Evolutionary conservation across 805 yeast species (phyloP), one percentile per base, ranked within the genome.

Genomic region (Candida jianshihensis): DNA sequence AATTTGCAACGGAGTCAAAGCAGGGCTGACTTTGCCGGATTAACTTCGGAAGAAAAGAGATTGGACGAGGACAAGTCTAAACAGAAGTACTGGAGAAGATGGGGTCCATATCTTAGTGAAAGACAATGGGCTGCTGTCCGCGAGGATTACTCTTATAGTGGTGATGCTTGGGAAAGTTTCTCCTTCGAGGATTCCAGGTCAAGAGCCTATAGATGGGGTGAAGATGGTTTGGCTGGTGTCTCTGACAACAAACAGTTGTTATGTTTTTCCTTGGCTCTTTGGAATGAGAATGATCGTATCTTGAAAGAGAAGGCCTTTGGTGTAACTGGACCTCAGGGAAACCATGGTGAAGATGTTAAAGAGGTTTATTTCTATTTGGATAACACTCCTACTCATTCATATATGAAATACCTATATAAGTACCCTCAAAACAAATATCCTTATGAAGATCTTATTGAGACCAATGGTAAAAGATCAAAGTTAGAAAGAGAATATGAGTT

Each of bases 341-440:
- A 89, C 57, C 97, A 88, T 58, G 97, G 97, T 38, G 97, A 88
- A 56, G 97, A 88, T 57, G 96, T 86, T 41, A 88, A 88, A 62
- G 94, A 84, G 53, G 59, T 79, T 46, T 84, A 84, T 56, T 88
- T 77, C 56, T 87, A 88, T 53, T 68, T 88, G 42, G 97, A 88
- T 62, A 88, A 86, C 61, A 84, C 94, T 11, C 97, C 97, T 7
- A 73, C 96, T 6, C 96, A 88, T 62, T 80, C 95, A 25, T 88
- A 87, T 62, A 82, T 86, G 83, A 88, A 89, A 65, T 86, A 80
- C 49, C 68, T 86, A 40, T 88, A 88, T 72, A 89, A 89, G 66
- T 88, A 88, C 56, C 96, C 97, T n/a, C 95, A 86, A 46, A 64
- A 67, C 26, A 75, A 77, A 60, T 88, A 74, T 59, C 97, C 97